Percentiles rank a stretch among this genome's conserved stretches.
Evolutionary conservation across 176 grass and related monocot genomes (phyloP).

Genomic region (Thinopyrum elongatum): DNA sequence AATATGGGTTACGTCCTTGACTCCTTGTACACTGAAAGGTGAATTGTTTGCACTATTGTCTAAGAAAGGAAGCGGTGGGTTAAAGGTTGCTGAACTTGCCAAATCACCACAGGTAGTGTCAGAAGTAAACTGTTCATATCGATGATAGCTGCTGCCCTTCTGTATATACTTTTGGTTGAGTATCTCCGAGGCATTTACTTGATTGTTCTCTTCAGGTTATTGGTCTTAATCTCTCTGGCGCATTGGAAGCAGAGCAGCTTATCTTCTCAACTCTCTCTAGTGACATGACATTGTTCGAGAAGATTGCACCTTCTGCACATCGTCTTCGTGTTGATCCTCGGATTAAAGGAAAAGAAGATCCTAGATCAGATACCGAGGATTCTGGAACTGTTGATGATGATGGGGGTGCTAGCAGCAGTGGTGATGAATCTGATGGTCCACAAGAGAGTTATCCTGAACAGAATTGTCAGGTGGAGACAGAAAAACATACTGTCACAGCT

Average conservation of each 20-base stretch:
- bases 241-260: conserved; percentile 56
- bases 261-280: conserved; percentile 80
- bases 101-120: too few species aligned
- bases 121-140: too few species aligned
- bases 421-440: conserved; percentile 60
- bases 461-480: conserved; percentile 37
- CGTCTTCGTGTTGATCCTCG: conserved; percentile 58
- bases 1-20: too few species aligned
- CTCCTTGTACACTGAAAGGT: too few species aligned
- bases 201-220: conserved; percentile 60
- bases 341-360: conserved; percentile 10
- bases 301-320: conserved; percentile 73
- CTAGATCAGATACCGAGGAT: conserved; percentile 66
- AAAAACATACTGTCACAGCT: conserved; percentile 8
- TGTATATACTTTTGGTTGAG: conserved; percentile 2
- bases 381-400: conserved; percentile 77
- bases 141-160: too few species aligned
- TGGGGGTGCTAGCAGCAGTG: conserved; percentile 37
- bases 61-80: too few species aligned
- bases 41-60: too few species aligned
- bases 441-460: conserved; percentile 38
- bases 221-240: conserved; percentile 45
- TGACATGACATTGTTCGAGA: conserved; percentile 97
- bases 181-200: conserved; percentile 17
- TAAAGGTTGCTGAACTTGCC: too few species aligned